These are phyloP conservation scores for Lentinula novae-zelandiae DNA, from an alignment of 1,284 basidiomycete species.

Conservation along the genomic window DNA sequence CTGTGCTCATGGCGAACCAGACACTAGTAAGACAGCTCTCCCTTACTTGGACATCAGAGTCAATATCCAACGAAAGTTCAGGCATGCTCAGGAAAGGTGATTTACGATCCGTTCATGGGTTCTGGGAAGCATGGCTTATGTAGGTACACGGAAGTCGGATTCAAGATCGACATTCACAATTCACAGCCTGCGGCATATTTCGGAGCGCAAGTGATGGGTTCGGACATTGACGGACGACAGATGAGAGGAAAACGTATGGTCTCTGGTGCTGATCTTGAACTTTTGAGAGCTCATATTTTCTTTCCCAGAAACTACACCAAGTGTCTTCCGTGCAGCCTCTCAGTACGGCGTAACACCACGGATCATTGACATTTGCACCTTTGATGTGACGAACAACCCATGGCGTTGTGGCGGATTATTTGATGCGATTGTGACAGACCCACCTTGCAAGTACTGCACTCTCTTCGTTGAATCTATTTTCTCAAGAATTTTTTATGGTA, in stretches of 20 bases:
- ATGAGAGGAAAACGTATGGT: constrained; percentile 85
- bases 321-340: constrained; percentile 75
- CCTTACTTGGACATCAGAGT: neutral
- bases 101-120: constrained; percentile 97
- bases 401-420: constrained; percentile 87
- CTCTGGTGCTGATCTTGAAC: neutral
- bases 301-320: constrained; percentile 48
- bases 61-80: constrained; percentile 25
- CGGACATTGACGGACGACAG: constrained; percentile 96
- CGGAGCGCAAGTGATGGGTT: constrained; percentile 86
- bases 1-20: constrained; percentile 94
- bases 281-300: neutral
- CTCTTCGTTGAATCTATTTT: neutral
- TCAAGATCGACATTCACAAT: neutral
- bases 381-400: constrained; percentile 87
- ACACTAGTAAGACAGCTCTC: constrained; percentile 55
- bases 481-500: constrained; percentile 6
- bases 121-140: constrained; percentile 95
- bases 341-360: constrained; percentile 81
- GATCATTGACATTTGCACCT: constrained; percentile 85
- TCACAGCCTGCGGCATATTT: constrained; percentile 79
- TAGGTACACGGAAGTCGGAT: constrained; percentile 28
- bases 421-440: constrained; percentile 94
- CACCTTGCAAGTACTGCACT: constrained; percentile 65
- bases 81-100: constrained; percentile 84